Evolutionary conservation across 208 protist genomes (phyloP).

Genomic region (Kentomonas sorsogonicus): DNA sequence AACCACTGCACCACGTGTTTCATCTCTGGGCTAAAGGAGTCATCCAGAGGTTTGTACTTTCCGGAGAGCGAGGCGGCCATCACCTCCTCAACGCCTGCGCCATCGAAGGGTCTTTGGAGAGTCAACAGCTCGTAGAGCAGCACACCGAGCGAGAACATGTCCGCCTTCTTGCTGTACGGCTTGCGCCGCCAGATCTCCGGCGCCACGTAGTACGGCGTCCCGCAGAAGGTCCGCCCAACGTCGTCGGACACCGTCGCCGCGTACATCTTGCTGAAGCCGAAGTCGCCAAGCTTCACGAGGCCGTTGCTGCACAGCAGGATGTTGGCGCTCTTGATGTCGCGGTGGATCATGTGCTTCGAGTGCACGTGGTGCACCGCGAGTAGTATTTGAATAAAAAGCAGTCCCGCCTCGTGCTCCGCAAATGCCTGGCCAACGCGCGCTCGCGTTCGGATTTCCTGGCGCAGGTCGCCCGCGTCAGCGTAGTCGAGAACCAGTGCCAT

Average conservation of each 20-base stretch:
- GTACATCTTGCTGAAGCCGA: constrained; percentile 70
- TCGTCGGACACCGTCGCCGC: constrained; percentile 40
- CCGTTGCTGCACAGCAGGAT: constrained; percentile 44
- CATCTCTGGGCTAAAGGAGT: constrained; percentile 45
- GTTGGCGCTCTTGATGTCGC: constrained; percentile 65
- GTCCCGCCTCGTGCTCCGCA: constrained; percentile 56
- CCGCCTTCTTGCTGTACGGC: constrained; percentile 89
- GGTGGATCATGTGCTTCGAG: constrained; percentile 47
- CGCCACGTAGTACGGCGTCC: constrained; percentile 89
- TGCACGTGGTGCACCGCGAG: constrained; percentile 82
- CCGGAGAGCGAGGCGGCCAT: constrained; percentile 44
- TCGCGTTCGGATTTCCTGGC: constrained; percentile 63
- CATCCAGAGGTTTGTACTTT: constrained; percentile 52
- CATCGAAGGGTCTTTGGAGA: constrained; percentile 72
- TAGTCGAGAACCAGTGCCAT: constrained; percentile 80
- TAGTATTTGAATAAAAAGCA: constrained; percentile 59
- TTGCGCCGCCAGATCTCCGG: constrained; percentile 89
- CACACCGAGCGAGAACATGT: constrained; percentile 89
- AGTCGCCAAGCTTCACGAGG: too few relatives aligned
- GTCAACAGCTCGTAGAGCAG: constrained; percentile 84
- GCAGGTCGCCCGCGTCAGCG: constrained; percentile 80
- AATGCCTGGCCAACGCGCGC: constrained; percentile 31
- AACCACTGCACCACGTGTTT: constrained; percentile 40
- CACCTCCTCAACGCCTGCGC: constrained; percentile 59
- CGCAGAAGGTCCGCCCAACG: constrained; percentile 63